phyloP scores from a whole-genome alignment of 2,329 filamentous ascomycete species.

The Hansfordia pulvinata region DNA sequence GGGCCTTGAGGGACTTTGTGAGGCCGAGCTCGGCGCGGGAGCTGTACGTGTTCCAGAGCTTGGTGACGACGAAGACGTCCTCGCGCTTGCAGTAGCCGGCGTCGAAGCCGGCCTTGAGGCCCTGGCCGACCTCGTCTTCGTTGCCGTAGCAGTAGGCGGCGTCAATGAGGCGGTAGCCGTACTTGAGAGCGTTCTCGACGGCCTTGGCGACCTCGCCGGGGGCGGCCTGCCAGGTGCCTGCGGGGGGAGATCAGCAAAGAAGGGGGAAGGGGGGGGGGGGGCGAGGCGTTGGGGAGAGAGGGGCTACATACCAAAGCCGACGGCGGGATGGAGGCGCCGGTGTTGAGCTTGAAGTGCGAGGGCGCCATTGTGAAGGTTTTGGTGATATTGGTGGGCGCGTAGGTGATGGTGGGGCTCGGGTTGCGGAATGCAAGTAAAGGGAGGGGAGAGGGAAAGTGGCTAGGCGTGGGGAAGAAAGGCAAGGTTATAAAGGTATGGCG shows the following conservation, averaged over 20 bases:
- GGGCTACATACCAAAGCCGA: slow-evolving; percentile 39
- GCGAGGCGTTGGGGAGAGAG: slow-evolving; percentile 2
- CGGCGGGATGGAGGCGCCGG: slow-evolving; percentile 47
- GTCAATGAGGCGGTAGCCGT: slow-evolving; percentile 50
- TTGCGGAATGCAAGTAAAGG: too few relatives aligned
- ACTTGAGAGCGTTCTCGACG: slow-evolving; percentile 42
- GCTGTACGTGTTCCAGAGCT: slow-evolving; percentile 75
- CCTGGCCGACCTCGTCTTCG: slow-evolving; percentile 71
- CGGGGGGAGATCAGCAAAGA: background rate
- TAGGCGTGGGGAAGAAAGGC: background rate
- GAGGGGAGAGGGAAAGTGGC: background rate
- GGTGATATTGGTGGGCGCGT: background rate
- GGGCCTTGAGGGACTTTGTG: slow-evolving; percentile 56
- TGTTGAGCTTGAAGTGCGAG: slow-evolving; percentile 50
- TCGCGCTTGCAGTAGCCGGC: slow-evolving; percentile 58
- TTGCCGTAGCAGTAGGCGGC: slow-evolving; percentile 68
- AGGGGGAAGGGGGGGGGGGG: background rate
- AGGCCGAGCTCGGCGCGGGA: slow-evolving; percentile 55
- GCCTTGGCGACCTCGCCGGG: slow-evolving; percentile 44
- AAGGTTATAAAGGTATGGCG: background rate
- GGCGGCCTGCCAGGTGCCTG: slow-evolving; percentile 52
- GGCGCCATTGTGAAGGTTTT: slow-evolving; percentile 30
- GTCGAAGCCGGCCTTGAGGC: slow-evolving; percentile 58
- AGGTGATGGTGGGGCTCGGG: too few relatives aligned
- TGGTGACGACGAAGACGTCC: slow-evolving; percentile 74